Evolutionary conservation across 495 filamentous ascomycete genomes (phyloP).

Genomic region (Penicillium simplicissimum): DNA sequence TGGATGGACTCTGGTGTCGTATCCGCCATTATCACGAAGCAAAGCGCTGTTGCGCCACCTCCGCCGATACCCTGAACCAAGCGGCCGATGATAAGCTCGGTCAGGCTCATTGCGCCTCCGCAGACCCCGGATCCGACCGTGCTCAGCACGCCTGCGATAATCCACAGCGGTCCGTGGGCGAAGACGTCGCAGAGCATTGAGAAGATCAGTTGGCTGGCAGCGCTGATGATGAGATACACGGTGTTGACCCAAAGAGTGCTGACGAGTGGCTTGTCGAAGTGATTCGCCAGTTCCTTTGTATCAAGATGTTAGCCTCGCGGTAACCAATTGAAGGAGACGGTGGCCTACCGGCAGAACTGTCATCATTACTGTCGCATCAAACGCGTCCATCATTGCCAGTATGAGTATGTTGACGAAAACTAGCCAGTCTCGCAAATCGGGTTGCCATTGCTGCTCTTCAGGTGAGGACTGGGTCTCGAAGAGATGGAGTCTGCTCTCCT

Average conservation of each 20-base stretch:
- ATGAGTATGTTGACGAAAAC: slow-evolving; percentile 36
- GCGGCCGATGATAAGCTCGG: slow-evolving; percentile 62
- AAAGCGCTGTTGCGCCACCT: slow-evolving; percentile 64
- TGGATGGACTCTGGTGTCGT: slow-evolving; percentile 49
- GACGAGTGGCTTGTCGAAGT: slow-evolving; percentile 30
- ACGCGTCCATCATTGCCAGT: slow-evolving; percentile 43
- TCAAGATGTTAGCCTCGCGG: slow-evolving; percentile 3
- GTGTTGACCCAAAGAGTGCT: slow-evolving; percentile 45
- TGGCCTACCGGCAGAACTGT: slow-evolving; percentile 29
- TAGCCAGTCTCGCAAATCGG: slow-evolving; percentile 35
- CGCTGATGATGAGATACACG: slow-evolving; percentile 40
- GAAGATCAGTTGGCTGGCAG: slow-evolving; percentile 41
- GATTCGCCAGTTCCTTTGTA: slow-evolving; percentile 30
- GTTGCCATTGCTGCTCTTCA: slow-evolving; percentile 25
- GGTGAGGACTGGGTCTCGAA: slow-evolving; percentile 15
- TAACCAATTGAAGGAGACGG: not conserved
- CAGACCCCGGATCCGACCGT: slow-evolving; percentile 60
- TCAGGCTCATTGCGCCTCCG: slow-evolving; percentile 59
- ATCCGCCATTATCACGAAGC: slow-evolving; percentile 67
- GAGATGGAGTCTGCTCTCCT: slow-evolving; percentile 27
- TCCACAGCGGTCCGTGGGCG: slow-evolving; percentile 46
- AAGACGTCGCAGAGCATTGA: slow-evolving; percentile 45
- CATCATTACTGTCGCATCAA: slow-evolving; percentile 39
- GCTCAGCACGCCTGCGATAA: slow-evolving; percentile 54
- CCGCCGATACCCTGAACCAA: slow-evolving; percentile 72